These are phyloP conservation scores for Cryphonectria radicalis DNA, from an alignment of 2,329 filamentous ascomycete genomes.

Conservation along the genomic window DNA sequence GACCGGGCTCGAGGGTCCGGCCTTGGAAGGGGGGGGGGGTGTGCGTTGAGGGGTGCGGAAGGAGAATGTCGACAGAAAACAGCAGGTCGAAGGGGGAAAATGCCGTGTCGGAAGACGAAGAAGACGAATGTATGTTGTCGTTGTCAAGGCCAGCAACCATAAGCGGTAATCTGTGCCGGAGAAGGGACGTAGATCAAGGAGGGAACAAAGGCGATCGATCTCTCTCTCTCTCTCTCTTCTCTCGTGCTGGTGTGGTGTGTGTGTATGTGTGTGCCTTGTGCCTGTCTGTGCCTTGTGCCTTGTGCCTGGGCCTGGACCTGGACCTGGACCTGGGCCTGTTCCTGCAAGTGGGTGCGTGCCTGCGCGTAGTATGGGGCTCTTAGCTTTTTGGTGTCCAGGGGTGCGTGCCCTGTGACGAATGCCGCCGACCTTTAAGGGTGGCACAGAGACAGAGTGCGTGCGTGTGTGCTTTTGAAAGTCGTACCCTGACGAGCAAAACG, in stretches of 20 bases:
- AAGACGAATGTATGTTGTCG: neutral
- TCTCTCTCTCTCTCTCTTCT: neutral
- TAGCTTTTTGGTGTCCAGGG: neutral
- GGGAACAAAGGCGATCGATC: slow-evolving; percentile 6
- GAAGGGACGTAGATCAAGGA: slow-evolving; percentile 8
- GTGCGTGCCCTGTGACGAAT: neutral
- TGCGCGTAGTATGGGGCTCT: neutral
- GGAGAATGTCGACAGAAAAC: neutral
- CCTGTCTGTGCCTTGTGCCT: neutral
- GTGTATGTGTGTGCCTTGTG: neutral
- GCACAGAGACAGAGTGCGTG: neutral
- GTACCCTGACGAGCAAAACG: neutral
- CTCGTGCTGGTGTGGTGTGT: neutral
- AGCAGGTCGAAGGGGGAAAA: neutral
- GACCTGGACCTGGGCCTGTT: neutral
- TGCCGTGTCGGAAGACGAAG: neutral
- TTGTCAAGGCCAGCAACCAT: neutral
- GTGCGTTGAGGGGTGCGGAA: neutral
- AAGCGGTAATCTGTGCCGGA: slow-evolving; percentile 1
- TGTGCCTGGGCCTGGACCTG: neutral
- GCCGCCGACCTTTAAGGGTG: neutral
- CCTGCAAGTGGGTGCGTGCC: neutral
- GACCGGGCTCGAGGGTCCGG: slow-evolving; percentile 1
- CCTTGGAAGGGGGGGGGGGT: neutral
- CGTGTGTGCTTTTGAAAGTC: neutral